Evolutionary conservation across 352 stramenopile genomes (phyloP).

Genomic region (Phytopythium aichiense): DNA sequence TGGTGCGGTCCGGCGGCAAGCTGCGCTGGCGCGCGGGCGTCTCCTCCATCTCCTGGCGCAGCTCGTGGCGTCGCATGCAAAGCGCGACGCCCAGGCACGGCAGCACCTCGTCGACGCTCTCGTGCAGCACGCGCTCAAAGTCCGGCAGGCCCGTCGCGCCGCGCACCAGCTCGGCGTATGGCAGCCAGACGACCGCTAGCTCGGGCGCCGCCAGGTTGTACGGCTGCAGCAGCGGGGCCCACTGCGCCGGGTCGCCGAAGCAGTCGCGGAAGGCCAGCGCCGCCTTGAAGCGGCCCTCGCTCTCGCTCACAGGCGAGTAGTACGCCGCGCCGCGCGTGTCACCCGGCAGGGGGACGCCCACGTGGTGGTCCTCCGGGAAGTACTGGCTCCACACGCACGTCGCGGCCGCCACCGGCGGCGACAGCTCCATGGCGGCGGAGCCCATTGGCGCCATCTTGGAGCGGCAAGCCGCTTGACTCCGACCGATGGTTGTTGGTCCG

Average conservation of each 20-base stretch:
- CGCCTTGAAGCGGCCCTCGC: constrained; percentile 50
- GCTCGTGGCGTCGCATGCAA: constrained; percentile 59
- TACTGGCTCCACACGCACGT: constrained; percentile 78
- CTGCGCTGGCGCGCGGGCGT: constrained; percentile 28
- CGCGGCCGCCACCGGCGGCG: constrained; percentile 29
- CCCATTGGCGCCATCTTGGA: background rate
- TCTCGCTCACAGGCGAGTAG: constrained; percentile 46
- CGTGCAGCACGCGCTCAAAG: constrained; percentile 48
- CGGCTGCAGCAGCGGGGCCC: constrained; percentile 43
- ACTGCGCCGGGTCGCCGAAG: constrained; percentile 45
- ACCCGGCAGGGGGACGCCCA: constrained; percentile 30
- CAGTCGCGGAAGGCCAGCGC: constrained; percentile 53
- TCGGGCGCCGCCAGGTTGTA: constrained; percentile 49
- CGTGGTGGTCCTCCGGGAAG: constrained; percentile 63
- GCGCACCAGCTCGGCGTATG: constrained; percentile 49
- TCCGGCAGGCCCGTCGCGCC: constrained; percentile 31
- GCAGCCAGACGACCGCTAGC: constrained; percentile 45
- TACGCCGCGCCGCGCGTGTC: constrained; percentile 41
- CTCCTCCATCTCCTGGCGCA: constrained; percentile 51
- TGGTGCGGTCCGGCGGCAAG: constrained; percentile 41
- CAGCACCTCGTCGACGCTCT: constrained; percentile 57
- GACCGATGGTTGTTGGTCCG: too few relatives aligned
- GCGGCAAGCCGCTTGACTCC: too few relatives aligned
- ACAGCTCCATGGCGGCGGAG: background rate
- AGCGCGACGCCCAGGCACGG: constrained; percentile 61